phyloP scores from a whole-genome alignment of 352 stramenopile species.

The Pythium oligandrum region DNA sequence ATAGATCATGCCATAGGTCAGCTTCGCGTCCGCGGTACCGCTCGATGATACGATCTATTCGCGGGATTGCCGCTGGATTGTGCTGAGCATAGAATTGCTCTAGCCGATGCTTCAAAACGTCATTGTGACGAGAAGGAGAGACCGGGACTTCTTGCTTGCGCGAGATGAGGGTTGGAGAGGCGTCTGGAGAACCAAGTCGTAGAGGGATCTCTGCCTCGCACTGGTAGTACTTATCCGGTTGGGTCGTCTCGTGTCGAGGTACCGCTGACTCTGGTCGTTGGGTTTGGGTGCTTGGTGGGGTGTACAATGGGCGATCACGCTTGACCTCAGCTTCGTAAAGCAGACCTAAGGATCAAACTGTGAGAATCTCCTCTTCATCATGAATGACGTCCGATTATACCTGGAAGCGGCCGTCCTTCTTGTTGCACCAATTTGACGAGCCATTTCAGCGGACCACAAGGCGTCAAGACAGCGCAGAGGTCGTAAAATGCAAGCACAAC shows the following conservation, averaged over 20 bases:
- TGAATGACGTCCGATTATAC: conserved; percentile 18
- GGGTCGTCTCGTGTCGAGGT: background rate
- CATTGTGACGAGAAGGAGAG: conserved; percentile 12
- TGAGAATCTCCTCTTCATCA: background rate
- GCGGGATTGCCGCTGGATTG: conserved; percentile 55
- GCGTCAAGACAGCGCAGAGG: conserved; percentile 98
- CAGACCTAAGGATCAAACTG: conserved; percentile 30
- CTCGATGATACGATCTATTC: conserved; percentile 71
- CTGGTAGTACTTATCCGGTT: conserved; percentile 53
- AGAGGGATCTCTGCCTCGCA: conserved; percentile 47
- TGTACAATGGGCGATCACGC: conserved; percentile 24
- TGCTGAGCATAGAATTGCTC: conserved; percentile 64
- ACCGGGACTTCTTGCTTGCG: background rate
- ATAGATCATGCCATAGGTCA: conserved; percentile 76
- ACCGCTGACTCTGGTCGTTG: conserved; percentile 23
- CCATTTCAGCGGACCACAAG: conserved; percentile 95
- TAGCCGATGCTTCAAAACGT: conserved; percentile 33
- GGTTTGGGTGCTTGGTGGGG: conserved; percentile 1
- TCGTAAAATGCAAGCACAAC: conserved; percentile 98
- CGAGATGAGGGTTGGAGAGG: too few species aligned
- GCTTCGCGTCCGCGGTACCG: conserved; percentile 67
- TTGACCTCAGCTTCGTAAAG: conserved; percentile 72
- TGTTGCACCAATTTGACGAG: conserved; percentile 94
- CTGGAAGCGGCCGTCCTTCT: conserved; percentile 85
- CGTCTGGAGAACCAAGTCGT: conserved; percentile 16